Evolutionary conservation across 805 yeast genomes (phyloP).

Genomic region (Wickerhamiella shivajii): DNA sequence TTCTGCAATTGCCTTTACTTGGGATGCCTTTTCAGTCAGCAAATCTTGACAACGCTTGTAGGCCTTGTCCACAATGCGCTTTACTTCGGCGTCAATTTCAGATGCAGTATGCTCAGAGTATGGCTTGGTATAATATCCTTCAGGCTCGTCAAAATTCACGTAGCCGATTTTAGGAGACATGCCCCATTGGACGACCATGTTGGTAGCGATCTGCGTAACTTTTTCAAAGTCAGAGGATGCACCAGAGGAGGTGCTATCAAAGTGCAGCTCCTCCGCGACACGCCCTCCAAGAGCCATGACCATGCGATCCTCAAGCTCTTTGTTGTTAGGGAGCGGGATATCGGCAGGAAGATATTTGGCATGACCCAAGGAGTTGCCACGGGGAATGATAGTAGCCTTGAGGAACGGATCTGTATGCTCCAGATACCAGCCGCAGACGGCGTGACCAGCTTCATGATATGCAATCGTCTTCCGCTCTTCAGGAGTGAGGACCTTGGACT

Average conservation of each 20-base stretch:
- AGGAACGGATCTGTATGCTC: constrained; percentile 83
- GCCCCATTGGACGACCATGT: constrained; percentile 86
- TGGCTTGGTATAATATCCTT: constrained; percentile 65
- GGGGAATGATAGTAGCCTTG: constrained; percentile 91
- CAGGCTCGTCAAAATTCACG: constrained; percentile 55
- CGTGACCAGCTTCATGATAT: constrained; percentile 98
- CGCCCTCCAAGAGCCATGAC: constrained; percentile 96
- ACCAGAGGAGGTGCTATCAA: constrained; percentile 85
- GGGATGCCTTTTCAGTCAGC: constrained; percentile 52
- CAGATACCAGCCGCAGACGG: constrained; percentile 93
- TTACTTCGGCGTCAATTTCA: constrained; percentile 69
- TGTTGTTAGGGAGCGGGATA: constrained; percentile 57
- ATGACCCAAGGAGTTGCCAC: constrained; percentile 94
- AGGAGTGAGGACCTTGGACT: constrained; percentile 64
- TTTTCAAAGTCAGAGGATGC: constrained; percentile 95
- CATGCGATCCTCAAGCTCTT: constrained; percentile 79
- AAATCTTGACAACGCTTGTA: constrained; percentile 57
- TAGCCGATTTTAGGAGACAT: constrained; percentile 85
- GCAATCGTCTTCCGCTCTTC: constrained; percentile 88
- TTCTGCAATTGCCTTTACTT: constrained; percentile 76
- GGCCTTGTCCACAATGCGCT: constrained; percentile 60
- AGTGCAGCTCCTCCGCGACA: constrained; percentile 88
- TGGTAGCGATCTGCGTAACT: constrained; percentile 83
- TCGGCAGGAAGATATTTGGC: constrained; percentile 96
- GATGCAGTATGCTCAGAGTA: constrained; percentile 79